Evolutionary conservation across 164 flowering plant genomes (phyloP), one percentile per base, ranked within the genome.

Genomic region (Vitis cinerea): DNA sequence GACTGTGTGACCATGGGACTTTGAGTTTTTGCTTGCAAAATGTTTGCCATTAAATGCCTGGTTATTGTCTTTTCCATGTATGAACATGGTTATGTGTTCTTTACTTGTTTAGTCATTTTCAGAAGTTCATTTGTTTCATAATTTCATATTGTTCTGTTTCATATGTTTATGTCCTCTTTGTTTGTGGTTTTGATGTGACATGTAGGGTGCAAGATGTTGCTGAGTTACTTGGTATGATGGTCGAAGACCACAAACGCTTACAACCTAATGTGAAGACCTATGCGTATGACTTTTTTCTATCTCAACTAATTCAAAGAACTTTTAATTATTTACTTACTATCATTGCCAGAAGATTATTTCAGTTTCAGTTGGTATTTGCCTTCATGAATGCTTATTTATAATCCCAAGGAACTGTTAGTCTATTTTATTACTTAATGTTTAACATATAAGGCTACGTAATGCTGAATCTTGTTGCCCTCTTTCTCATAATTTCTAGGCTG

Each of bases 171-270:
- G 3, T 69, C 16, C 16, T 17, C 59, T 49, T 37, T 16, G 51
- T 30, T 31, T 57, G 47, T 44, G 55, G 14, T 69, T 63, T 72
- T 27, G 13, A 23, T 66, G 51, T 78, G 68, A 62, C 61, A 49
- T 74, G 67, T 73, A 93, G 99, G 85, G 92, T 91, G 72, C 98
- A 90, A 79, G 98, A 95, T 87, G 98, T 95, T 65, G 92, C 97
- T 66, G 98, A 91, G 79, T 80, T 95, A 72, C 94, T 95, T 63
- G 99, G 99, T 65, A 89, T 95, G 99, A 93, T 95, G 99, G 91
- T 95, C 79, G 98, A 95, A 81, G 89, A 85, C 71, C 88, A 93
- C 83, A 91, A 91, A 69, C 89, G 98, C 19, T 44, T 93, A 81
- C 99, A 93, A 67, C 99, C 99, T 50, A 91, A 95, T 82, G 78